phyloP scores from a whole-genome alignment of 2,329 filamentous ascomycete species.

The Nigrograna mackinnonii region DNA sequence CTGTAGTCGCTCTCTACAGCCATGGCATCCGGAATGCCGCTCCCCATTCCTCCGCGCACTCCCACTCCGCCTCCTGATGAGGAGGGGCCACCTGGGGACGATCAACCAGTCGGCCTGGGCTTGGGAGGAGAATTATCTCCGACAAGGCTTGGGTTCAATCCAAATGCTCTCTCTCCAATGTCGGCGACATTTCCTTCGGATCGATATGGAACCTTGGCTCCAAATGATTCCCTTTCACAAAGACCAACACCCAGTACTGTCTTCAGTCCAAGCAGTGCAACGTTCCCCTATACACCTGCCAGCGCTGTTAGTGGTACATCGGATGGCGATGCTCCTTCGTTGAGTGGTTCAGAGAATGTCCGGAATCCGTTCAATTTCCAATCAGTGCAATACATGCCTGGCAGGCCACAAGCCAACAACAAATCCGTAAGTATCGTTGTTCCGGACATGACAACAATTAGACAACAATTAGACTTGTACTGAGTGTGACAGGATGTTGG shows the following conservation, averaged over 20 bases:
- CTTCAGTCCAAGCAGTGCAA: conserved; percentile 36
- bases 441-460: too few species aligned
- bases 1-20: too few species aligned
- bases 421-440: conserved; percentile 56
- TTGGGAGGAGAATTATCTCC: conserved; percentile 32
- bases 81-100: conserved; percentile 31
- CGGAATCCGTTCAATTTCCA: conserved; percentile 92
- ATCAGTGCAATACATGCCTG: conserved; percentile 57
- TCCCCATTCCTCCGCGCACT: conserved; percentile 64
- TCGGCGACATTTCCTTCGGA: conserved; percentile 42
- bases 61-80: conserved; percentile 66
- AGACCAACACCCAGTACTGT: conserved; percentile 31
- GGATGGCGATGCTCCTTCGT: conserved; percentile 30
- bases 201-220: conserved; percentile 36
- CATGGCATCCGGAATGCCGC: conserved; percentile 64
- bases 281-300: conserved; percentile 36
- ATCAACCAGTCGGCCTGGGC: conserved; percentile 34
- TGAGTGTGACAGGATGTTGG: conserved; percentile 71
- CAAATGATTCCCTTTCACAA: conserved; percentile 39
- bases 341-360: conserved; percentile 38
- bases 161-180: conserved; percentile 42
- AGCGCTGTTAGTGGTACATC: conserved; percentile 30
- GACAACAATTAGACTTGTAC: conserved; percentile 1
- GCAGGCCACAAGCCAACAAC: conserved; percentile 68
- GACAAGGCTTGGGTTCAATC: conserved; percentile 27